Evolutionary conservation across 495 filamentous ascomycete genomes (phyloP).

Genomic region (Penicilliopsis zonata): DNA sequence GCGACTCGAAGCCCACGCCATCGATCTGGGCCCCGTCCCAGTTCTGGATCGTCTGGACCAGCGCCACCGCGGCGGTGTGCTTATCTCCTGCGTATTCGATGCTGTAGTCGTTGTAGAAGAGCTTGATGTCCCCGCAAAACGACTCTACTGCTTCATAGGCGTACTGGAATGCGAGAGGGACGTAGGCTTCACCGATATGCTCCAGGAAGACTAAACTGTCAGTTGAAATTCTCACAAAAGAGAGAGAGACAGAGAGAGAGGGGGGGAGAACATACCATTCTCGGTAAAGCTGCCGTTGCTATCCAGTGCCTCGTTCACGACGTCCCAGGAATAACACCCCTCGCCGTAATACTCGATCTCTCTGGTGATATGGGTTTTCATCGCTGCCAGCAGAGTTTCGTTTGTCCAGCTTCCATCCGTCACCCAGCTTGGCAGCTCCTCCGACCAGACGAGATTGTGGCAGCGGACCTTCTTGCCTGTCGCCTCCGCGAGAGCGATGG

Average conservation of each 20-base stretch:
- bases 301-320: constrained; percentile 41
- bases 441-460: constrained; percentile 47
- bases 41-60: constrained; percentile 34
- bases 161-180: constrained; percentile 24
- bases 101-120: constrained; percentile 59
- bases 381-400: constrained; percentile 27
- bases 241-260: too few relatives aligned
- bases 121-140: constrained; percentile 35
- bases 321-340: constrained; percentile 35
- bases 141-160: too few relatives aligned
- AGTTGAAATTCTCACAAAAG: too few relatives aligned
- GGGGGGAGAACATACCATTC: too few relatives aligned
- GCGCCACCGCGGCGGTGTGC: constrained; percentile 25
- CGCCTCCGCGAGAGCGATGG: constrained; percentile 28
- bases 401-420: constrained; percentile 33
- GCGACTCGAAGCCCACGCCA: constrained; percentile 46
- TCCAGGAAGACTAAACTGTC: neutral
- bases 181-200: constrained; percentile 15
- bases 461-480: constrained; percentile 38
- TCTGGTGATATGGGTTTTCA: constrained; percentile 30
- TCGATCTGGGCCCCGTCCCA: constrained; percentile 43
- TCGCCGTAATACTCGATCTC: constrained; percentile 34
- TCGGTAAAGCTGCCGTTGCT: constrained; percentile 29
- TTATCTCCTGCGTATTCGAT: constrained; percentile 45
- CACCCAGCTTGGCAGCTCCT: constrained; percentile 39